Percentiles rank a stretch among this genome's conserved stretches.
phyloP scores from a whole-genome alignment of 2,329 filamentous ascomycete species.

The Blastomyces emzantsi region DNA sequence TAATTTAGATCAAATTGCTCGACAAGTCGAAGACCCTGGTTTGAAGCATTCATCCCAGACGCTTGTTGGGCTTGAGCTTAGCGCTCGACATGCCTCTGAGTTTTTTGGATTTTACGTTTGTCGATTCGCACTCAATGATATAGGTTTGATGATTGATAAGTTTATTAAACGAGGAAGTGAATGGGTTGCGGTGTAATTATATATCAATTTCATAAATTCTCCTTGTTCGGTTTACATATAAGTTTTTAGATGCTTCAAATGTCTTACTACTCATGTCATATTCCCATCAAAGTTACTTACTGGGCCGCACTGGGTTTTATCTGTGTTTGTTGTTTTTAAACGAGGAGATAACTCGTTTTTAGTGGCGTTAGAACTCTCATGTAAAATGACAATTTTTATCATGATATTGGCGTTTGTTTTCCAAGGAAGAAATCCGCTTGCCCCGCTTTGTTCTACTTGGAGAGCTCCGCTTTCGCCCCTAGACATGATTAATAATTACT shows the following conservation, averaged over 20 bases:
- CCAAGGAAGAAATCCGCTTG: not conserved
- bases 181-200: constrained; percentile 61
- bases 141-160: constrained; percentile 82
- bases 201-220: not conserved
- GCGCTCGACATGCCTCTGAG: constrained; percentile 85
- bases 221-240: not conserved
- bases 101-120: constrained; percentile 98
- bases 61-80: constrained; percentile 89
- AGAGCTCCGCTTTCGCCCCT: no score
- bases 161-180: constrained; percentile 95
- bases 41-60: constrained; percentile 86
- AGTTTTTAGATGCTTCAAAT: not conserved
- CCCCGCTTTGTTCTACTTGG: no score
- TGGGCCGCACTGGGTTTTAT: not conserved
- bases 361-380: not conserved
- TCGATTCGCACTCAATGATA: constrained; percentile 81
- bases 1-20: constrained; percentile 74
- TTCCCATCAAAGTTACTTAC: not conserved
- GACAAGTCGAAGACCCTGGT: constrained; percentile 91
- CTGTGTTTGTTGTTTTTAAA: not conserved
- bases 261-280: not conserved
- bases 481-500: not conserved
- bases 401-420: not conserved
- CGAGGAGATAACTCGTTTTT: not conserved
- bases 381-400: not conserved